phyloP scores from a whole-genome alignment of 1,284 basidiomycete genomes.

The Sporisorium graminicola region DNA sequence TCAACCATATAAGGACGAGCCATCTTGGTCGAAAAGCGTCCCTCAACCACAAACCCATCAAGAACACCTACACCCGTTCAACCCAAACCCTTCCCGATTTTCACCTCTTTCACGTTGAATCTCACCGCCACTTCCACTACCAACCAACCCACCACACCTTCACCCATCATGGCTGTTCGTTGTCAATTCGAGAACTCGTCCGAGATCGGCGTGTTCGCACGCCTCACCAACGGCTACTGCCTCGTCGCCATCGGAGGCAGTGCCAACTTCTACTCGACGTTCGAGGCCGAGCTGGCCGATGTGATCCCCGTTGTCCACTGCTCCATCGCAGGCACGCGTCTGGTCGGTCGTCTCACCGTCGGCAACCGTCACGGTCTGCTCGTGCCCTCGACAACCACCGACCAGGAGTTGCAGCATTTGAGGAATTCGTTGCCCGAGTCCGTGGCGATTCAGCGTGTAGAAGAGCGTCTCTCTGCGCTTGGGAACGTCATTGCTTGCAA shows the following conservation, averaged over 20 bases:
- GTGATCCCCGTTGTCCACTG: constrained; percentile 97
- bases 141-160: not conserved
- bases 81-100: not conserved
- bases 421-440: constrained; percentile 93
- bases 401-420: constrained; percentile 97
- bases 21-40: no score
- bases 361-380: constrained; percentile 91
- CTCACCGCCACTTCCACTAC: constrained; percentile 3
- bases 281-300: constrained; percentile 93
- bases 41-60: no score
- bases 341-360: constrained; percentile 91
- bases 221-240: constrained; percentile 86
- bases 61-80: not conserved
- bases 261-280: constrained; percentile 97
- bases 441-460: constrained; percentile 93
- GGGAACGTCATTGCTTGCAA: constrained; percentile 99
- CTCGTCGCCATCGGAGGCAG: constrained; percentile 87
- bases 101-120: constrained; percentile 9
- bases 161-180: constrained; percentile 56
- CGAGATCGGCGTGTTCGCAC: constrained; percentile 83
- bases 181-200: constrained; percentile 91
- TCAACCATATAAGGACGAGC: constrained; percentile 17
- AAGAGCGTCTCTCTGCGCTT: constrained; percentile 94
- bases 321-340: constrained; percentile 93
- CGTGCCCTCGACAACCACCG: constrained; percentile 93